Conservation (phyloP, 1,284 basidiomycete genomes). For the Tilletia setariae region DNA sequence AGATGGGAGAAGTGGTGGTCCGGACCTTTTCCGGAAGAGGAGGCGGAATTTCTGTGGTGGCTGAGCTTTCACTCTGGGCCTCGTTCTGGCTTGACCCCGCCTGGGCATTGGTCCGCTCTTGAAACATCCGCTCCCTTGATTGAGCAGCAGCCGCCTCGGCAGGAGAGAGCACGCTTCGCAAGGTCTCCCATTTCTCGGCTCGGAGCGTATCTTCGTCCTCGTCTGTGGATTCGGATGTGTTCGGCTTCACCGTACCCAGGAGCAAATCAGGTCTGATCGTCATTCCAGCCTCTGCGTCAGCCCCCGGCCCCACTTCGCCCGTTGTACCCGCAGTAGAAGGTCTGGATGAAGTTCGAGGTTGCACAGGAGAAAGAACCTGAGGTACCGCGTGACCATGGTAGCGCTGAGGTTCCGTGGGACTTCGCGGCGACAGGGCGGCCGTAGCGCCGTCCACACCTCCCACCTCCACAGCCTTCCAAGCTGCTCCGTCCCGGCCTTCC, state of each 20-base stretch:
- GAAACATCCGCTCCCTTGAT: neutral
- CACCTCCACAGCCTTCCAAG: neutral
- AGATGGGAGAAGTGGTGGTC: neutral
- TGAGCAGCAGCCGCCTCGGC: neutral
- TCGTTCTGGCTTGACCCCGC: no score
- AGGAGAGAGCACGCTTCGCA: neutral
- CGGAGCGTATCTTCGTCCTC: slow-evolving; percentile 13
- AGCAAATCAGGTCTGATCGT: slow-evolving; percentile 9
- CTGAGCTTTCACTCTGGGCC: no score
- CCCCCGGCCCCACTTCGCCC: neutral
- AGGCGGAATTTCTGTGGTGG: neutral
- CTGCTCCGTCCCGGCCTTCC: neutral
- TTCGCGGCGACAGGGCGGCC: neutral
- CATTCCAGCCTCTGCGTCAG: neutral
- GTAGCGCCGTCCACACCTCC: neutral
- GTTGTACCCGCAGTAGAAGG: neutral
- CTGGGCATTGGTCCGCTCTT: neutral
- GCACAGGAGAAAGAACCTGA: no score
- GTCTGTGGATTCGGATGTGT: neutral
- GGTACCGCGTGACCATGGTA: neutral
- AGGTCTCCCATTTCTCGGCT: slow-evolving; percentile 10
- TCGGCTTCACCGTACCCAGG: neutral
- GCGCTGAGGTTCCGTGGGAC: neutral
- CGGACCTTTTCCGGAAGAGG: slow-evolving; percentile 4
- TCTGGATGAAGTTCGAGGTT: no score